phyloP scores from a whole-genome alignment of 371 early-diverging fungal genomes.

The Coemansia sp. region DNA sequence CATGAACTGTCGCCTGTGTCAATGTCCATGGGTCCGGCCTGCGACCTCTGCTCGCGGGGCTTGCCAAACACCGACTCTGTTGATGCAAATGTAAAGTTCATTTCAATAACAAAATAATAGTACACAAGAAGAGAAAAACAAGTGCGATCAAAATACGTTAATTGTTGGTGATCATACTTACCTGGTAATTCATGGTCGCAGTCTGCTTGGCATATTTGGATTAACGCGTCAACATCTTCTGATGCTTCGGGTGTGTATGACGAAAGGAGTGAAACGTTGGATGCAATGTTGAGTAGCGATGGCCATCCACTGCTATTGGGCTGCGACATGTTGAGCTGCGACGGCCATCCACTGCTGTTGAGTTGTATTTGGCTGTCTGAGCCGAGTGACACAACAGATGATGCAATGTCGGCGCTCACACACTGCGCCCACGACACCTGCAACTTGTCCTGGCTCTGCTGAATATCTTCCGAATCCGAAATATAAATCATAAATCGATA shows the following conservation, averaged over 20 bases:
- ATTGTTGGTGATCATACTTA: constrained; percentile 1
- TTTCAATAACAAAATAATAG: not conserved
- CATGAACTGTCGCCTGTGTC: constrained; percentile 43
- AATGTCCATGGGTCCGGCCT: constrained; percentile 45
- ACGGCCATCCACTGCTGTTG: constrained; percentile 2
- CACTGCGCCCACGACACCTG: not conserved
- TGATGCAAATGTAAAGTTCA: constrained; percentile 36
- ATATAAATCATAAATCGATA: constrained; percentile 22
- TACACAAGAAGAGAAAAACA: not conserved
- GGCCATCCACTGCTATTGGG: constrained; percentile 42
- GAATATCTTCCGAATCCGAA: constrained; percentile 19
- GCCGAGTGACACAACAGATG: constrained; percentile 19
- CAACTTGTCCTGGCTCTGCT: not conserved
- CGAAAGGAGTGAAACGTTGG: constrained; percentile 31
- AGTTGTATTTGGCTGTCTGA: constrained; percentile 16
- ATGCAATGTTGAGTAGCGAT: constrained; percentile 30
- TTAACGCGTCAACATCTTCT: constrained; percentile 23
- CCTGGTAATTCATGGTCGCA: constrained; percentile 4
- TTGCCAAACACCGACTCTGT: constrained; percentile 22
- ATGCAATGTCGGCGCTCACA: not conserved
- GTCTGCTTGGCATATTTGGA: not conserved
- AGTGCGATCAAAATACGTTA: not conserved
- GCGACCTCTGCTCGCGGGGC: constrained; percentile 10
- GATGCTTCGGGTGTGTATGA: constrained; percentile 34
- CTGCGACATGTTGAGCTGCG: not conserved